Conservation (phyloP, 768 basidiomycete genomes). For the Phanerodontia chrysosporium region DNA sequence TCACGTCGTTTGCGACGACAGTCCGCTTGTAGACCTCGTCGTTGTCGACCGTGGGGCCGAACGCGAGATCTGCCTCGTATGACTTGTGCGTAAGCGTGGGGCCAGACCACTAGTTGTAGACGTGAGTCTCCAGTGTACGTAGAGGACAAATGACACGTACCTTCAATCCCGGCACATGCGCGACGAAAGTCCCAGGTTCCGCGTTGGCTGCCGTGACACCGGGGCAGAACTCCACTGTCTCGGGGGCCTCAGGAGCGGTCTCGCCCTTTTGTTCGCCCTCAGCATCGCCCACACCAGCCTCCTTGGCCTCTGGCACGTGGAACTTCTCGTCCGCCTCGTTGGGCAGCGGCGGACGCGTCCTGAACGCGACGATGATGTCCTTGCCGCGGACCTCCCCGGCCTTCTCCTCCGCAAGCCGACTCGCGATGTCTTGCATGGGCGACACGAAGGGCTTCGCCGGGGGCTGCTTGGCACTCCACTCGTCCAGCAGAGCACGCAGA, state of each 20-base stretch:
- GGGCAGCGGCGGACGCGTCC: constrained; percentile 31
- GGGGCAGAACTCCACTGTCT: constrained; percentile 24
- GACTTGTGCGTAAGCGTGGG: constrained; percentile 31
- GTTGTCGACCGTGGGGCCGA: constrained; percentile 28
- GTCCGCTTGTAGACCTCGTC: constrained; percentile 34
- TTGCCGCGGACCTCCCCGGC: constrained; percentile 18
- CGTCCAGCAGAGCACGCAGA: constrained; percentile 23
- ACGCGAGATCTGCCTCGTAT: constrained; percentile 31
- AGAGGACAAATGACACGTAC: constrained; percentile 8
- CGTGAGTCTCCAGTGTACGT: not conserved
- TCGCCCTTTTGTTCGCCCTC: constrained; percentile 5
- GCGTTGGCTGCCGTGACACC: constrained; percentile 27
- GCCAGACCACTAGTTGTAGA: constrained; percentile 27
- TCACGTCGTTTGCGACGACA: constrained; percentile 27
- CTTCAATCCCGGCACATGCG: constrained; percentile 33
- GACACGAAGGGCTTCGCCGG: constrained; percentile 17
- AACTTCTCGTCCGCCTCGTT: constrained; percentile 28
- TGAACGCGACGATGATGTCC: constrained; percentile 33
- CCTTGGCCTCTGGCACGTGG: constrained; percentile 1
- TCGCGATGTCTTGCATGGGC: constrained; percentile 6
- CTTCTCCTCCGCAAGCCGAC: constrained; percentile 10
- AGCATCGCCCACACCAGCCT: not conserved
- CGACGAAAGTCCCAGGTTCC: constrained; percentile 30
- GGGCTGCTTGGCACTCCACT: constrained; percentile 25
- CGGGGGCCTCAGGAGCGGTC: constrained; percentile 12